A percentile compares a stretch with the other conserved stretches of the same genome.
phyloP scores from a whole-genome alignment of 2,329 filamentous ascomycete genomes.

The Ophioceras dolichostomum region DNA sequence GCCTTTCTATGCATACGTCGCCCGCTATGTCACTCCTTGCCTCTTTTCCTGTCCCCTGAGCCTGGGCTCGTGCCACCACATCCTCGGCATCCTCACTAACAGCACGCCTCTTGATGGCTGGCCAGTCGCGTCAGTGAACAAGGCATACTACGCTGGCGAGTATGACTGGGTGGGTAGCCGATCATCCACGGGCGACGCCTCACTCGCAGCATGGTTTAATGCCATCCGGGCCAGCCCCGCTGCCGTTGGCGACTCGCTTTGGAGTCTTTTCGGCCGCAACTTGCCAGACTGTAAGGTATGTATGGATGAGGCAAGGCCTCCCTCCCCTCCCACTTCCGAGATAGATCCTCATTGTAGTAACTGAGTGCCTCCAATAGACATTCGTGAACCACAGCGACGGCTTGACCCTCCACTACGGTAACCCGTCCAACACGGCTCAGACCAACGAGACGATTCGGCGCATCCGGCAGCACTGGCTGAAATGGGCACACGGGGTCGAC shows the following conservation, averaged over 20 bases:
- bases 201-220: conserved; percentile 25
- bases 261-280: conserved; percentile 32
- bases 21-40: not conserved
- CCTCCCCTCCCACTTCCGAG: not conserved
- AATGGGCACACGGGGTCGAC: conserved; percentile 21
- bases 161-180: conserved; percentile 28
- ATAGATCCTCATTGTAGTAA: too few relatives aligned
- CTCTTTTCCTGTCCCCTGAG: not conserved
- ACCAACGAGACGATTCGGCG: conserved; percentile 24
- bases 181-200: conserved; percentile 12
- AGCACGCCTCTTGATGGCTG: too few relatives aligned
- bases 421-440: conserved; percentile 24
- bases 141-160: conserved; percentile 31
- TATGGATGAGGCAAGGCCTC: too few relatives aligned
- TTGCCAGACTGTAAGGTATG: conserved; percentile 27
- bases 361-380: too few relatives aligned
- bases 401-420: conserved; percentile 29
- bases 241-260: conserved; percentile 28
- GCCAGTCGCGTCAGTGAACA: conserved; percentile 23
- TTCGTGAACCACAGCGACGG: conserved; percentile 33
- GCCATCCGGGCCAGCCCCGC: conserved; percentile 24
- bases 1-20: not conserved
- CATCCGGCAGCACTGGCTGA: conserved; percentile 29
- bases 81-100: not conserved
- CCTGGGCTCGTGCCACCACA: not conserved